Evolutionary conservation across 345 rosid genomes (phyloP), one percentile per base, ranked within the genome.

Genomic region (Stellera chamaejasme): DNA sequence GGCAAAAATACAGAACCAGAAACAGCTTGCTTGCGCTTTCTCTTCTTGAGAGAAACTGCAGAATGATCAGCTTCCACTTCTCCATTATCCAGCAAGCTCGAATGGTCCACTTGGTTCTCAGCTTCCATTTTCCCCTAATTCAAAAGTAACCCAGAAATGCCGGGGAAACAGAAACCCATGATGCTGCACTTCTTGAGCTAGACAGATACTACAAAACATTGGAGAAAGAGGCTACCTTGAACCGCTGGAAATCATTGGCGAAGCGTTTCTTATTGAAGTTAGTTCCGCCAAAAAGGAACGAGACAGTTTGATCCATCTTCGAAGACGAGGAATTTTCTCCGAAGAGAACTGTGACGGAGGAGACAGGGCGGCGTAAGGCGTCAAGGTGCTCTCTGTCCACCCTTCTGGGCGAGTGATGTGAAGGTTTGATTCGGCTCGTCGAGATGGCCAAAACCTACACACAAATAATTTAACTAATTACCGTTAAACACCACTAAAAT

Each of bases 251-350:
- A 64, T 85, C 93, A 10, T 49, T 45, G 54, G 85, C 78, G 65
- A 79, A 88, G 80, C 75, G 83, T 69, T 77, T 82, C 61, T 69
- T 72, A 44, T 82, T 61, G 59, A 92, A 88, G 27, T 54, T 73
- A 69, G 82, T 72, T 51, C 98, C 98, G 5, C 85, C 80, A 60
- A 92, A 86, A 58, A 92, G 74, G 67, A 92, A 88, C n/a, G 82
- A 79, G 0, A 73, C 49, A 42, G 58, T 77, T 58, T 75, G 73
- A 62, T 85, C 92, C 98, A 92, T 92, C 53, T 49, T 11, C n/a
- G 6, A 52, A 27, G 59, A n/a, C 13, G 48, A 16, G 7, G 8
- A 15, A 16, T 44, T 45, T 47, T 43, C 43, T 16, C 55, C n/a
- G 14, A 42, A 6, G 1, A 32, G n/a, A 50, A 6, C 10, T 4